These are phyloP conservation scores for Scedosporium aurantiacum DNA, from an alignment of 2,329 filamentous ascomycete species.

Conservation along the genomic window DNA sequence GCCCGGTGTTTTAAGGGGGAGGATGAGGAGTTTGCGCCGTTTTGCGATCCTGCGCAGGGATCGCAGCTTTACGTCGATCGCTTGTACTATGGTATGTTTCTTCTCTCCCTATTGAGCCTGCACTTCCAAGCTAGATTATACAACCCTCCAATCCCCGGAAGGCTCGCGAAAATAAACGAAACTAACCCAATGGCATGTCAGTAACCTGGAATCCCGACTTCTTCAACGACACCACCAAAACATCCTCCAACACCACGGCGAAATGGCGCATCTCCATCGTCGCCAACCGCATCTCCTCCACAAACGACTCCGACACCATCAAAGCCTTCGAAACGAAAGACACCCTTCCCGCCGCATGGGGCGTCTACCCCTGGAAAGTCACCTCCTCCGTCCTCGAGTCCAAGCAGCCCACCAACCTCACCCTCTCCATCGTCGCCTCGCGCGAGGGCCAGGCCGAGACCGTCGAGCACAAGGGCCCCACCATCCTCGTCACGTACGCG, in stretches of 20 bases:
- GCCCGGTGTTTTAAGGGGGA: constrained; percentile 34
- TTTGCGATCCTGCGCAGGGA: constrained; percentile 36
- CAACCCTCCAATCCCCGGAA: no score
- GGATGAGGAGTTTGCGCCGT: constrained; percentile 35
- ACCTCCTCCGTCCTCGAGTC: constrained; percentile 24
- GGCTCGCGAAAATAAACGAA: background rate
- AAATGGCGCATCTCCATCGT: constrained; percentile 16
- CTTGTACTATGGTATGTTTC: constrained; percentile 39
- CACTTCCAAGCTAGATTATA: background rate
- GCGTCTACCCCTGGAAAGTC: constrained; percentile 37
- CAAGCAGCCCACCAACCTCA: constrained; percentile 33
- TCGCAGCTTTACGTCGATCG: constrained; percentile 31
- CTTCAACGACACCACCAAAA: constrained; percentile 31
- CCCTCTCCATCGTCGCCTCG: constrained; percentile 31
- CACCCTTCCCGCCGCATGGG: constrained; percentile 27
- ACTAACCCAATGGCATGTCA: constrained; percentile 16
- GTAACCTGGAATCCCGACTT: constrained; percentile 46
- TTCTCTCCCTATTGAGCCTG: background rate
- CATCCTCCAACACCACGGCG: constrained; percentile 16
- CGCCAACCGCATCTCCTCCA: constrained; percentile 29
- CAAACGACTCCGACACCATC: constrained; percentile 24
- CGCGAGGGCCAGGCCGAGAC: constrained; percentile 18
- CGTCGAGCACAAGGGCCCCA: constrained; percentile 27
- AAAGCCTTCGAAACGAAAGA: constrained; percentile 24
- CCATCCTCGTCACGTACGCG: constrained; percentile 27